These are phyloP conservation scores for Fraxinus americana DNA, from an alignment of 257 asterid genomes.

Conservation along the genomic window DNA sequence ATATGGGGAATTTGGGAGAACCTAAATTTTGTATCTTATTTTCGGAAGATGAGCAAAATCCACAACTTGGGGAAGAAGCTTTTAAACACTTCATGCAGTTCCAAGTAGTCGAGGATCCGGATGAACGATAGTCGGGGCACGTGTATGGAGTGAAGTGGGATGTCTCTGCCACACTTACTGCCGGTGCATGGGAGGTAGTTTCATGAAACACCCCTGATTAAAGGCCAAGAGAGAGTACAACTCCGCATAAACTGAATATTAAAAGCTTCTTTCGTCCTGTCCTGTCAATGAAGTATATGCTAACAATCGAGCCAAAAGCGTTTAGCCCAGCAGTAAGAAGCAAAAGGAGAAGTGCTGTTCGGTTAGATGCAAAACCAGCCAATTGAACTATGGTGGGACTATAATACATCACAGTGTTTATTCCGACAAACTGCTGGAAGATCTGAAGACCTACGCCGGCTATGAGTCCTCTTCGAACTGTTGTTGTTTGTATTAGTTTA, in stretches of 20 bases:
- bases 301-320: slow-evolving; percentile 42
- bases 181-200: neutral
- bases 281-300: slow-evolving; percentile 49
- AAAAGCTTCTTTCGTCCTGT: slow-evolving; percentile 49
- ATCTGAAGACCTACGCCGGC: slow-evolving; percentile 50
- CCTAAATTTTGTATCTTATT: slow-evolving; percentile 31
- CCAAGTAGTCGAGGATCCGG: slow-evolving; percentile 32
- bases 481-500: slow-evolving; percentile 30
- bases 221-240: slow-evolving; percentile 40
- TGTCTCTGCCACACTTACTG: slow-evolving; percentile 24
- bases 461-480: slow-evolving; percentile 40
- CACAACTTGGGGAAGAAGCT: slow-evolving; percentile 43
- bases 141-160: slow-evolving; percentile 29
- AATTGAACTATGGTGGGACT: slow-evolving; percentile 45
- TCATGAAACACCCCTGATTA: slow-evolving; percentile 41
- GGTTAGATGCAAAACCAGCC: slow-evolving; percentile 45
- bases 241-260: slow-evolving; percentile 38
- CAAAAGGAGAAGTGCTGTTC: slow-evolving; percentile 38
- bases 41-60: slow-evolving; percentile 44
- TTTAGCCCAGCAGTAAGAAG: slow-evolving; percentile 46
- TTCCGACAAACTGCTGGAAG: slow-evolving; percentile 50
- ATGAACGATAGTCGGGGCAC: slow-evolving; percentile 36
- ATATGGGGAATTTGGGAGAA: too few relatives aligned
- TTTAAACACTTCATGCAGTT: slow-evolving; percentile 49
- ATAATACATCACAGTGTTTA: slow-evolving; percentile 48